Conservation (phyloP, 2,329 filamentous ascomycete species). For the Colletotrichum plurivorum region DNA sequence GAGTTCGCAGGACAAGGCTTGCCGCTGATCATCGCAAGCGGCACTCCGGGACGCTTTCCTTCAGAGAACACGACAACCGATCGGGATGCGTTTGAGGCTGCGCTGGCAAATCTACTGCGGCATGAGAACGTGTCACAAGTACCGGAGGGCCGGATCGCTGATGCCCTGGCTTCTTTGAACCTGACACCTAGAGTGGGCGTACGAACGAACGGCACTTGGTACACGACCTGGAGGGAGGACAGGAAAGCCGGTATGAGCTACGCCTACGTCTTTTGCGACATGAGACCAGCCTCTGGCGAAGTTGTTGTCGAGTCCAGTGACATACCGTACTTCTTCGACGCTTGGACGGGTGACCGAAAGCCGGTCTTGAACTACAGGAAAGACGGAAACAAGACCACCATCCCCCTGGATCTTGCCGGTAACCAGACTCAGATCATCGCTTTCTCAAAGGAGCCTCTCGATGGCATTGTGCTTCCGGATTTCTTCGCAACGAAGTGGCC, state of each 20-base stretch:
- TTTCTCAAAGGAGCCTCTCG: neutral
- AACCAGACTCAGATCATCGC: slow-evolving; percentile 33
- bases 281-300: neutral
- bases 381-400: neutral
- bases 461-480: neutral
- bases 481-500: neutral
- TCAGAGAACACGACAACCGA: neutral
- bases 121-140: slow-evolving; percentile 17
- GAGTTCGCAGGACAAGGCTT: slow-evolving; percentile 55
- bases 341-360: slow-evolving; percentile 24
- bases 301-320: neutral
- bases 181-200: slow-evolving; percentile 16
- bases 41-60: neutral
- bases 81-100: neutral
- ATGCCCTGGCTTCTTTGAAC: slow-evolving; percentile 3
- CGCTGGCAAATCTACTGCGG: neutral
- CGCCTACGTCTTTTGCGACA: slow-evolving; percentile 25
- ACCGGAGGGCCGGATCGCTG: neutral
- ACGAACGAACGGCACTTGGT: slow-evolving; percentile 15
- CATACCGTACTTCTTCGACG: slow-evolving; percentile 18
- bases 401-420: slow-evolving; percentile 18
- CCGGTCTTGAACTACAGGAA: slow-evolving; percentile 15
- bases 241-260: neutral
- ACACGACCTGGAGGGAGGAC: slow-evolving; percentile 31
- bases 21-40: slow-evolving; percentile 54